Conservation (phyloP, 306 rosid species). For the Fragaria vesca region DNA sequence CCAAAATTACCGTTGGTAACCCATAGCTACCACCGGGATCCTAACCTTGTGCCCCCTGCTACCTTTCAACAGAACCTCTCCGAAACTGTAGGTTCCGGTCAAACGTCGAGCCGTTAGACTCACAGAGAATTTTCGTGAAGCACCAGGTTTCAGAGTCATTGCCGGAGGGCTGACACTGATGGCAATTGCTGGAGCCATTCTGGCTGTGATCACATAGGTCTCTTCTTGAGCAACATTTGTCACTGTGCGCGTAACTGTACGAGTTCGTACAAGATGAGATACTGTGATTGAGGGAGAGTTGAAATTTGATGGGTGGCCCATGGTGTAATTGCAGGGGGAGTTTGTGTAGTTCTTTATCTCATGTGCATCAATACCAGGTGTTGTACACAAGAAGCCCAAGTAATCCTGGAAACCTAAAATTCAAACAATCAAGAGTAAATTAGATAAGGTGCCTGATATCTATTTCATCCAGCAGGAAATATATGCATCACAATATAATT, state of each 20-base stretch:
- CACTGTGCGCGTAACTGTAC: slow-evolving; percentile 64
- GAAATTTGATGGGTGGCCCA: slow-evolving; percentile 78
- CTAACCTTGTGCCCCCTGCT: slow-evolving; percentile 96
- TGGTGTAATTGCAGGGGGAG: slow-evolving; percentile 66
- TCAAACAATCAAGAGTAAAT: not conserved
- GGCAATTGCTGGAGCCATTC: slow-evolving; percentile 89
- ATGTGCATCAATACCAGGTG: slow-evolving; percentile 65
- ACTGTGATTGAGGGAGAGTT: slow-evolving; percentile 88
- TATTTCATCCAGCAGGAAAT: not conserved
- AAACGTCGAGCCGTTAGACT: slow-evolving; percentile 70
- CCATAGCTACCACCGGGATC: slow-evolving; percentile 87
- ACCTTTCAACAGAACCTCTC: slow-evolving; percentile 86
- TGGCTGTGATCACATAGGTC: slow-evolving; percentile 70
- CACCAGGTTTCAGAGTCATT: slow-evolving; percentile 70
- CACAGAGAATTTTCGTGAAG: slow-evolving; percentile 56
- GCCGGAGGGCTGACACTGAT: slow-evolving; percentile 84
- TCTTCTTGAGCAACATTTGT: slow-evolving; percentile 90
- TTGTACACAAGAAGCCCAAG: slow-evolving; percentile 94
- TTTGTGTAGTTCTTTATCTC: slow-evolving; percentile 77
- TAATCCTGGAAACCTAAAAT: slow-evolving; percentile 79
- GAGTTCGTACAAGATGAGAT: slow-evolving; percentile 76
- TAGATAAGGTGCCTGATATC: not conserved
- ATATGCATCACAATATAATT: not conserved
- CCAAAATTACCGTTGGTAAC: slow-evolving; percentile 58
- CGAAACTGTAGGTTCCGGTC: slow-evolving; percentile 74